Base-by-base conservation (phyloP, 2,329 filamentous ascomycete species). In the Orbilia blumenaviensis region DNA sequence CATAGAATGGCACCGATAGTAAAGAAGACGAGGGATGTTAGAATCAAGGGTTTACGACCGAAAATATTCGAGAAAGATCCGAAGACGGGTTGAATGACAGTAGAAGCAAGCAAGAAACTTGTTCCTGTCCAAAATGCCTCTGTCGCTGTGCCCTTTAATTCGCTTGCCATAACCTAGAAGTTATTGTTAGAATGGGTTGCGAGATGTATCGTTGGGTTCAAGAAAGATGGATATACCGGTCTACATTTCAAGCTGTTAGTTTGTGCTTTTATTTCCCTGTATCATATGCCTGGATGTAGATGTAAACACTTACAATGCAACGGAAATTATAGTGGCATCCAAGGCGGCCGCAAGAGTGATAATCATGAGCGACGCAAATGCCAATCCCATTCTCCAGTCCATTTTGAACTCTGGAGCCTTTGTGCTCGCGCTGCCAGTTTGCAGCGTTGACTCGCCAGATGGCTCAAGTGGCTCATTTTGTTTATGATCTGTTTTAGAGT, bases 111-210 rank as follows among this genome's bases (percentile, higher is more conserved):
- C 3, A 92, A 84, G 78, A 91, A 92, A 14, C 88, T 88, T 3
- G 90, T 92, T 1, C 90, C 90, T 10, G 89, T 87, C 90, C 90
- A 92, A 80, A 92, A 92, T 0, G 89, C 88, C 82, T 91, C 85
- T 32, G 89, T 86, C 1, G 86, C 87, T 0, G 84, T 85, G 46
- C 87, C 87, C 27, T 84, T 78, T 5, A 89, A 83, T 18, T 85
- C 85, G 6, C 81, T 78, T n/a, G 86, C 85, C 71, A 89, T 87
- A 42, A 84, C 85, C 3, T 46, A 29, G 12, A 54, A 50, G 16
- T 10, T 54, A 10, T 63, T 23, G 18, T 63, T 50, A 67, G 62
- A 23, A 42, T 14, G 1, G 5, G n/a, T 25, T 7, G 27, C 12
- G 0, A 9, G 7, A 54, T 2, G 14, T 50, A 32, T 36, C 12